Conservation (phyloP, 2,329 filamentous ascomycete genomes). For the Trichophyton simii region DNA sequence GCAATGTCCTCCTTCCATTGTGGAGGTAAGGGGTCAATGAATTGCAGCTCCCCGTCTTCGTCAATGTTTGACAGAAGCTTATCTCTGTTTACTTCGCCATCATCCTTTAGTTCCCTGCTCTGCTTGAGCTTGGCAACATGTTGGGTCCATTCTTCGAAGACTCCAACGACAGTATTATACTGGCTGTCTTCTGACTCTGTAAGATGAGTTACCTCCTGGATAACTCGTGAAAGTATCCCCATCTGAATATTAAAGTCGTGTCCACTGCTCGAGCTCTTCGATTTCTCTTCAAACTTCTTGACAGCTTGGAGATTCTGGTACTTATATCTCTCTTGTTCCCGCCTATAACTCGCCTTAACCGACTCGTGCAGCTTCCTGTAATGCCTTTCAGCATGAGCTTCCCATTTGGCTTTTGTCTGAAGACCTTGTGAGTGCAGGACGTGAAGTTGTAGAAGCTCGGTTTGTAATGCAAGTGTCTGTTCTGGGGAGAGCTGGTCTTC, state of each 20-base stretch:
- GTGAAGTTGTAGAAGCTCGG: constrained; percentile 33
- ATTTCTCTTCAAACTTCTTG: constrained; percentile 23
- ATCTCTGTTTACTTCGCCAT: background rate
- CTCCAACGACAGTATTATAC: constrained; percentile 20
- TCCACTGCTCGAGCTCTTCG: constrained; percentile 17
- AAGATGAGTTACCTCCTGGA: constrained; percentile 29
- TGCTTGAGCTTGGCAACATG: constrained; percentile 16
- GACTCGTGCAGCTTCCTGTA: constrained; percentile 25
- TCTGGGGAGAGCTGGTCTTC: constrained; percentile 21
- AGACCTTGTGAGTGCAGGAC: constrained; percentile 26
- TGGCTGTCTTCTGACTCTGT: constrained; percentile 17
- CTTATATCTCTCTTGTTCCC: constrained; percentile 24
- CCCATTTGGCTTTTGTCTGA: constrained; percentile 22
- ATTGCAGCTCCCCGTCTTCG: constrained; percentile 14
- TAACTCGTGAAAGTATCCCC: constrained; percentile 27
- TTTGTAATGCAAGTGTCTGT: constrained; percentile 28
- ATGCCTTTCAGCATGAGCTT: constrained; percentile 19
- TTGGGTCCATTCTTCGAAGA: constrained; percentile 29
- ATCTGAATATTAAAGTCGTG: constrained; percentile 26
- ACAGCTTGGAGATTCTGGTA: constrained; percentile 27
- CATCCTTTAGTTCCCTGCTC: background rate
- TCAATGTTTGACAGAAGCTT: constrained; percentile 8
- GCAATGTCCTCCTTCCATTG: constrained; percentile 26
- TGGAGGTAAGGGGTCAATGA: constrained; percentile 25
- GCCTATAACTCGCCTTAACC: constrained; percentile 25